Base-by-base conservation (phyloP, 148 eudicot species). In the Pouteria glomerata region DNA sequence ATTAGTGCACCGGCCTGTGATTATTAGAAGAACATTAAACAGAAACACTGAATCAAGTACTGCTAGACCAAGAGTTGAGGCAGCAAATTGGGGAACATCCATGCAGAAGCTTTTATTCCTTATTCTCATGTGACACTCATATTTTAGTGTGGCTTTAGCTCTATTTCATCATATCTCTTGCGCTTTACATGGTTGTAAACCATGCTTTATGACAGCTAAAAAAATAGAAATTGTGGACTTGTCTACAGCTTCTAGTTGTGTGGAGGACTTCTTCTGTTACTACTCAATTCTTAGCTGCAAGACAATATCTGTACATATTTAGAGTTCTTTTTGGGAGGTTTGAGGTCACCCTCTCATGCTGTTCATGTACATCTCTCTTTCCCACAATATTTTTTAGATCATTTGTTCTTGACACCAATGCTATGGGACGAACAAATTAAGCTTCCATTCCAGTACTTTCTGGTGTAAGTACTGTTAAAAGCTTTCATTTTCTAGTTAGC, bases 1-100 rank as follows among this genome's bases (percentile, higher is more conserved):
- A 95, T 95, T 68, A 95, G 83, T 55, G 99, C 99, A 12, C 99
- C 99, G 82, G 99, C 99, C 99, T 95, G 82, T 76, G 70, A 72
- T 61, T 76, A 71, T 70, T 52, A 39, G 47, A 44, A 69, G 14
- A 29, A 53, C 55, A 78, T 8, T 48, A 8, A 67, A 85, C 55
- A 80, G 74, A 52, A 70, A 29, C 35, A 57, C 67, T 39, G 23
- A 37, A 33, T 42, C 44, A 67, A 56, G 74, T 69, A 41, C 10
- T 18, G 47, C 47, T 18, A 69, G 6, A 45, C 24, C 10, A 37
- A 24, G 26, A 8, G 26, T 33, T n/a, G 57, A 26, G 37, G 16
- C 12, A 27, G 21, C 13, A 31, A 62, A n/a, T n/a, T n/a, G n/a
- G 1, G 14, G 24, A 34, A 18, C 16, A 13, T 23, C 51, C 11